phyloP scores from a whole-genome alignment of 164 flowering plant genomes.

The Chloranthus sessilifolius region DNA sequence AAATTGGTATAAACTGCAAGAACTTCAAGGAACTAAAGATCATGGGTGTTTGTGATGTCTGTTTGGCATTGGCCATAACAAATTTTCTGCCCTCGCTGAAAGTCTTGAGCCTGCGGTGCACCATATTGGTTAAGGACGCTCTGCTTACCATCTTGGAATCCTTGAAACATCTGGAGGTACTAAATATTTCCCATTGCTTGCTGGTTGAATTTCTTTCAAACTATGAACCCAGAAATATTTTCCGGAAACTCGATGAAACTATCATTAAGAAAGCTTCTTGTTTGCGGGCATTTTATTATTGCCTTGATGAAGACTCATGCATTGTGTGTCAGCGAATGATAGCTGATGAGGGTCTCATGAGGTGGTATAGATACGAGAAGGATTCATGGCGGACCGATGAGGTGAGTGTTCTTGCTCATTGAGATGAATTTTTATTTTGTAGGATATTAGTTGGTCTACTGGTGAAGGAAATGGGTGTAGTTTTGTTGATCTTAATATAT shows the following conservation, averaged over 20 bases:
- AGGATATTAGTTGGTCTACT: no score
- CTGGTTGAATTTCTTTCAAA: conserved; percentile 27
- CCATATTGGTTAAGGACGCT: conserved; percentile 23
- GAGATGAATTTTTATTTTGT: no score
- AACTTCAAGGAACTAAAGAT: conserved; percentile 51
- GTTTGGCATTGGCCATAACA: conserved; percentile 29
- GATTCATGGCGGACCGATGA: conserved; percentile 51
- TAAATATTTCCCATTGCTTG: conserved; percentile 56
- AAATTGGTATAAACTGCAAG: conserved; percentile 39
- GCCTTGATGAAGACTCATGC: conserved; percentile 42
- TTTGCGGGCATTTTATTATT: conserved; percentile 34
- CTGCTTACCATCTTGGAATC: conserved; percentile 36
- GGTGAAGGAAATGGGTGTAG: no score
- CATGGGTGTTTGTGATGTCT: conserved; percentile 45
- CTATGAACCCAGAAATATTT: conserved; percentile 20
- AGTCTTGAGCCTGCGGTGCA: conserved; percentile 42
- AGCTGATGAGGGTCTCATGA: conserved; percentile 49
- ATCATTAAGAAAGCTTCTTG: conserved; percentile 34
- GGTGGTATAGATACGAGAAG: conserved; percentile 67
- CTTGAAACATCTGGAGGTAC: conserved; percentile 40
- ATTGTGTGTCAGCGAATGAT: conserved; percentile 39
- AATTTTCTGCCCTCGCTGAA: conserved; percentile 34
- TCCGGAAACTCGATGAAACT: conserved; percentile 30
- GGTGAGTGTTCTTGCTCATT: conserved; percentile 40
- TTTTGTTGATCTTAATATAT: no score